Evolutionary conservation across 108 stramenopile species (phyloP).

Genomic region (Skeletonema grethae): DNA sequence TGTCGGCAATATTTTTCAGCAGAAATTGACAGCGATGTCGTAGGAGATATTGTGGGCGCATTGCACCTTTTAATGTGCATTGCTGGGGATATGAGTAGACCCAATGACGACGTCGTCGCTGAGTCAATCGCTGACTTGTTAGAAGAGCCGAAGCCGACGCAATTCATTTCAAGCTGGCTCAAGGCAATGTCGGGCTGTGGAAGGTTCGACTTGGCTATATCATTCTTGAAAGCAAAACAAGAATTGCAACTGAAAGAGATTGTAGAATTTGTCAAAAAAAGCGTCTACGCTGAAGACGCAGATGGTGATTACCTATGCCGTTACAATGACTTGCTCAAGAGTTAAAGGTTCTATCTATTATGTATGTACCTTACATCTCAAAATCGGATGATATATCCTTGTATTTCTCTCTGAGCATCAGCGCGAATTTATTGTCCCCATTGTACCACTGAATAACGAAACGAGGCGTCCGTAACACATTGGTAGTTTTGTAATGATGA

Average conservation of each 20-base stretch:
- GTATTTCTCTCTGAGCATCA: conserved; percentile 69
- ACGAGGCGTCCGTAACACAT: conserved; percentile 66
- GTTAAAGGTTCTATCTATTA: not conserved
- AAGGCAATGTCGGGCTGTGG: conserved; percentile 24
- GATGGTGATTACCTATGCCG: not conserved
- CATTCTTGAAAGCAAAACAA: conserved; percentile 28
- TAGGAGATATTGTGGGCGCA: conserved; percentile 30
- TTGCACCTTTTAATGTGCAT: conserved; percentile 25
- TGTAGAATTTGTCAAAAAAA: conserved; percentile 8
- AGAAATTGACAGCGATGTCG: conserved; percentile 35
- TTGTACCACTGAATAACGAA: conserved; percentile 80
- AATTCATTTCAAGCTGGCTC: conserved; percentile 23
- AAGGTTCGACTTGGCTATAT: conserved; percentile 35
- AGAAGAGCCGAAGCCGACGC: not conserved
- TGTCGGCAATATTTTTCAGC: conserved; percentile 37
- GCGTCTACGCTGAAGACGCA: not conserved
- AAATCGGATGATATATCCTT: conserved; percentile 84
- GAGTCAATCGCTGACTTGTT: not conserved
- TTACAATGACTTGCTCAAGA: not conserved
- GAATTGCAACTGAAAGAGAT: conserved; percentile 28
- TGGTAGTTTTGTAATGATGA: conserved; percentile 77
- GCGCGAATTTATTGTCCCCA: conserved; percentile 51
- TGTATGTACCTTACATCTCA: conserved; percentile 54
- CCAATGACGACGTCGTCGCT: not conserved
- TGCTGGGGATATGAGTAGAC: not conserved